Conservation (phyloP, 371 early-diverging fungal genomes). For the Mucor lusitanicus region DNA sequence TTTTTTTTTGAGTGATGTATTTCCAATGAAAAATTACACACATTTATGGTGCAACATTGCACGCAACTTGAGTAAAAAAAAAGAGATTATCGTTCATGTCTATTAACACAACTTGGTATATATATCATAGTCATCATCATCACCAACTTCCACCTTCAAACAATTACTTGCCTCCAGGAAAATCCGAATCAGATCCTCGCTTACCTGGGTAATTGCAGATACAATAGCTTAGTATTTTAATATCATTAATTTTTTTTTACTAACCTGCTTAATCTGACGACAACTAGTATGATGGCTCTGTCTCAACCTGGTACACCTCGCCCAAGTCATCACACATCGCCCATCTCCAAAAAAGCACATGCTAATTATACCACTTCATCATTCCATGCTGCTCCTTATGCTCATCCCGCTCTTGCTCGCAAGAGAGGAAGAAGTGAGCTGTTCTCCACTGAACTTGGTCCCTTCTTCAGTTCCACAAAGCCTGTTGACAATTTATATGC, state of each 20-base stretch:
- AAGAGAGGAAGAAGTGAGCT: slow-evolving; percentile 42
- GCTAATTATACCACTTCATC: slow-evolving; percentile 31
- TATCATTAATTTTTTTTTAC: slow-evolving; percentile 6
- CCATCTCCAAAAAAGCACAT: slow-evolving; percentile 24
- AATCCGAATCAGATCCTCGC: slow-evolving; percentile 36
- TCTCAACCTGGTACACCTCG: slow-evolving; percentile 56
- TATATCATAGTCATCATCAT: slow-evolving; percentile 13
- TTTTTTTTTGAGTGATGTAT: not conserved
- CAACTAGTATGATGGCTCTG: slow-evolving; percentile 39
- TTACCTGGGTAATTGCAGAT: slow-evolving; percentile 38
- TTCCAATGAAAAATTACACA: not conserved
- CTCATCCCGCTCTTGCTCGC: slow-evolving; percentile 29
- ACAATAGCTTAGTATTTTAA: not conserved
- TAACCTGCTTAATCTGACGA: slow-evolving; percentile 2
- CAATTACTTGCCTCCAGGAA: slow-evolving; percentile 29
- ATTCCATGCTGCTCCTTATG: slow-evolving; percentile 34
- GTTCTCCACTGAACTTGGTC: slow-evolving; percentile 49
- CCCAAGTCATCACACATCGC: slow-evolving; percentile 26
- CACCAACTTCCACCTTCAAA: slow-evolving; percentile 30
- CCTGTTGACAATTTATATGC: slow-evolving; percentile 63
- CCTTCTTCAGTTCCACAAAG: slow-evolving; percentile 67
- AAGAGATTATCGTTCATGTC: not conserved
- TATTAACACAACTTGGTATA: slow-evolving; percentile 3
- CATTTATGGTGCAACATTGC: slow-evolving; percentile 27
- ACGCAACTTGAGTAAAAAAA: not conserved